phyloP scores from a whole-genome alignment of 1,139 yeast genomes.

The Hemisphaericaspora lyxosophila region DNA sequence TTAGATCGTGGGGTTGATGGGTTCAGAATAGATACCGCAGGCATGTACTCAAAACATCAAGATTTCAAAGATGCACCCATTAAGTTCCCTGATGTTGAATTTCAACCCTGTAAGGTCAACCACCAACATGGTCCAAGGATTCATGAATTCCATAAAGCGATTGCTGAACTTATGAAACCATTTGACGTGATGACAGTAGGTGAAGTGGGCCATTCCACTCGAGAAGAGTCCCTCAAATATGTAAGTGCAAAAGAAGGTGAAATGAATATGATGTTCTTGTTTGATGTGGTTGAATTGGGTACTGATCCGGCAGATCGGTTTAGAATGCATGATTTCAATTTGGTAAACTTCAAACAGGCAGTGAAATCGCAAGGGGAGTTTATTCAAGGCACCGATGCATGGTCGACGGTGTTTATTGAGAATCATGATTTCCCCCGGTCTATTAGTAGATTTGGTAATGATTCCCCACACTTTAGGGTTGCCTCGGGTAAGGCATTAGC shows the following conservation, averaged over 20 bases:
- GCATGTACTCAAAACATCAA: slow-evolving; percentile 50
- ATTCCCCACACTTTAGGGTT: slow-evolving; percentile 28
- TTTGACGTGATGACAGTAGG: slow-evolving; percentile 59
- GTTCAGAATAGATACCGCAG: slow-evolving; percentile 56
- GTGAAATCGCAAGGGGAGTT: slow-evolving; percentile 32
- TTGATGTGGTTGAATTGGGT: slow-evolving; percentile 48
- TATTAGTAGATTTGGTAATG: slow-evolving; percentile 51
- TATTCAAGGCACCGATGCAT: slow-evolving; percentile 50
- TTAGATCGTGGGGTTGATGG: slow-evolving; percentile 57
- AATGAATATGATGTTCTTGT: slow-evolving; percentile 52
- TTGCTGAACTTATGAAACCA: slow-evolving; percentile 42
- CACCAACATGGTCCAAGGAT: slow-evolving; percentile 51
- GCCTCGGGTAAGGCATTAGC: slow-evolving; percentile 51
- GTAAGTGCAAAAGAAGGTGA: slow-evolving; percentile 50
- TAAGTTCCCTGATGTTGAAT: slow-evolving; percentile 36
- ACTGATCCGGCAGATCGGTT: slow-evolving; percentile 33
- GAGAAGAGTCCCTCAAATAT: slow-evolving; percentile 44
- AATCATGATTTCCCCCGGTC: slow-evolving; percentile 60
- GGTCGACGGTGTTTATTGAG: slow-evolving; percentile 56
- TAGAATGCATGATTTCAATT: slow-evolving; percentile 28
- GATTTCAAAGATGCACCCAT: slow-evolving; percentile 51
- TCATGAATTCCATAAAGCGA: slow-evolving; percentile 56
- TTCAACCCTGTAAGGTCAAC: slow-evolving; percentile 35
- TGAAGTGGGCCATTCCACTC: slow-evolving; percentile 46
- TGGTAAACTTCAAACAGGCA: slow-evolving; percentile 44